Evolutionary conservation across 139 green algal genomes (phyloP), one percentile per base, ranked within the genome.

Genomic region (Picochlorum sp.): DNA sequence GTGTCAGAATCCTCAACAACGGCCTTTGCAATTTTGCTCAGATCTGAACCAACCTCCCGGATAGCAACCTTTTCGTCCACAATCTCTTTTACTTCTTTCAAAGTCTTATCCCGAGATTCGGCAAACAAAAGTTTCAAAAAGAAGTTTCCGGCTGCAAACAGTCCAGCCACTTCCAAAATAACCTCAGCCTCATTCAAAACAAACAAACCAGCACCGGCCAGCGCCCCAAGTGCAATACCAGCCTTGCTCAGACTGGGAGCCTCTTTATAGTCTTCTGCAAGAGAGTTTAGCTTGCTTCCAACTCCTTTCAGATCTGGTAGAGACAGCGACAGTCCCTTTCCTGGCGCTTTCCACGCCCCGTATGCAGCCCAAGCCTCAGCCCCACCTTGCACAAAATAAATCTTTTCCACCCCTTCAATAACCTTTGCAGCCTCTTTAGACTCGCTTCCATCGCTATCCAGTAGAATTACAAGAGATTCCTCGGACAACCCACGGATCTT

Each of bases 151-250:
- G 50, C 63, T 10, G 70, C 74, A 47, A 70, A 25, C 12, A 74
- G 30, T 20, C 70, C 74, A 50, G 62, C 52, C 40, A 81, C 28
- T 66, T 82, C 70, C 57, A 82, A 35, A 4, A 80, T 35, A 14
- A 74, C 30, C 53, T 77, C 74, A 16, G 66, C 55, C 50, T 82
- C 70, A 32, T 67, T 69, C 65, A 81, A 71, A 1, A 82, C 39
- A 29, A 80, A 16, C 3, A 73, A 54, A 2, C 36, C 70, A 26
- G 71, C 75, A 7, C 44, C 71, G 5, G 37, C 67, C 7, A 74
- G 6, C 7, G 54, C 75, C 2, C 39, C 67, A 37, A 57, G 53
- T 16, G 64, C 70, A 33, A 82, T 44, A 16, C 45, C 39, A 5
- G 50, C 67, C 61, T 82, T 82, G 45, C 51, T 57, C 10, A 61